A percentile compares a stretch with the other conserved stretches of the same genome.
phyloP scores from a whole-genome alignment of 2,329 filamentous ascomycete species.

The Teratosphaeriaceae sp. region DNA sequence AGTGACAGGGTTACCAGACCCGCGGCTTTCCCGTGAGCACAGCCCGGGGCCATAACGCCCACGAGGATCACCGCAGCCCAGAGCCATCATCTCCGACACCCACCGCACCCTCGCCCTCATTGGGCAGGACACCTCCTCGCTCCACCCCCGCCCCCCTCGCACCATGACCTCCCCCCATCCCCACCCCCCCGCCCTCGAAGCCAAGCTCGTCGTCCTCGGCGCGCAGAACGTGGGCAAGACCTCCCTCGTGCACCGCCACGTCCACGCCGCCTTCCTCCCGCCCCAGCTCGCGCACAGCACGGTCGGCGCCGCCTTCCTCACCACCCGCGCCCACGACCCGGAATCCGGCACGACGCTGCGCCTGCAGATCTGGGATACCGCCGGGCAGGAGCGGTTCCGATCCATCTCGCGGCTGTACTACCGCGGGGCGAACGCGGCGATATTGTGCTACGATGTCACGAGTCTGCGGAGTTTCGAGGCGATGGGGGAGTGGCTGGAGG shows the following conservation, averaged over 20 bases:
- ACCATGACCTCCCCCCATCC: too few species aligned
- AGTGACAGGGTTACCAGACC: too few species aligned
- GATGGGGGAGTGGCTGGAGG: conserved; percentile 86
- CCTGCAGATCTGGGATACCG: conserved; percentile 96
- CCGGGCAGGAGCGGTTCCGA: conserved; percentile 90
- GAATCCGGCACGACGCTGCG: conserved; percentile 81
- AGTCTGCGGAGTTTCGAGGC: conserved; percentile 78
- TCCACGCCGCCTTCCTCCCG: conserved; percentile 64
- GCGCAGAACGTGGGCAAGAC: conserved; percentile 76
- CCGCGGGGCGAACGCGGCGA: conserved; percentile 86
- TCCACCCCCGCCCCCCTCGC: too few species aligned
- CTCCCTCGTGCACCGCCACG: conserved; percentile 68
- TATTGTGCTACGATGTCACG: conserved; percentile 92
- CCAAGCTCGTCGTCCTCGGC: conserved; percentile 75
- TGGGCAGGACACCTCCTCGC: too few species aligned
- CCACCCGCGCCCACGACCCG: conserved; percentile 63
- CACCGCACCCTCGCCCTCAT: too few species aligned
- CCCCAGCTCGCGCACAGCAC: conserved; percentile 40
- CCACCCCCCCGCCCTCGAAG: conserved; percentile 55
- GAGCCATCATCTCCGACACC: too few species aligned
- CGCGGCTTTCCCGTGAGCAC: too few species aligned
- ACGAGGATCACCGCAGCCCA: too few species aligned
- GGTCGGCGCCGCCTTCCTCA: conserved; percentile 50
- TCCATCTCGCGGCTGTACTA: conserved; percentile 96
- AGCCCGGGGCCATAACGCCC: too few species aligned